Conservation (phyloP, 2,329 filamentous ascomycete genomes). For the Ceratocystiopsis minuta region DNA sequence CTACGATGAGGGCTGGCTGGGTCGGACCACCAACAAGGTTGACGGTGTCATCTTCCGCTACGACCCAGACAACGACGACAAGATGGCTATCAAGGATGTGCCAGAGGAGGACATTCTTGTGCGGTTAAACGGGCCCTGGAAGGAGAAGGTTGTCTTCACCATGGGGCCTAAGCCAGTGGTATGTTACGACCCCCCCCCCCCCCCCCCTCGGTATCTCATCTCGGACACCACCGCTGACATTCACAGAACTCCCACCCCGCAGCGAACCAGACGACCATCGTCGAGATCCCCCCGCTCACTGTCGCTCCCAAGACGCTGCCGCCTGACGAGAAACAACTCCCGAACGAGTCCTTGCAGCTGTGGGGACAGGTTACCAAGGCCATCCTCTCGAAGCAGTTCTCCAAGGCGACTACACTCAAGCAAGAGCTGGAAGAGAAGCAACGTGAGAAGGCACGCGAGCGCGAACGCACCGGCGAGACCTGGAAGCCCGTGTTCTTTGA, state of each 20-base stretch:
- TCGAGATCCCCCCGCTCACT: conserved; percentile 71
- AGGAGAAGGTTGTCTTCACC: conserved; percentile 46
- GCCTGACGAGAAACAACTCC: conserved; percentile 57
- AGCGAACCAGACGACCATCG: conserved; percentile 54
- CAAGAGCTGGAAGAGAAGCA: conserved; percentile 83
- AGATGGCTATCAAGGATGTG: conserved; percentile 66
- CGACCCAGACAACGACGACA: conserved; percentile 70
- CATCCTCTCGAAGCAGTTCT: conserved; percentile 67
- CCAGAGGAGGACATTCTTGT: conserved; percentile 69
- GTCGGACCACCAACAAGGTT: conserved; percentile 77
- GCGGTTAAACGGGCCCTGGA: conserved; percentile 74
- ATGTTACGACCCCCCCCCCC: conserved; percentile 17
- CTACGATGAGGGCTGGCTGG: conserved; percentile 85
- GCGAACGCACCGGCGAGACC: conserved; percentile 48
- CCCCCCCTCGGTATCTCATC: no score
- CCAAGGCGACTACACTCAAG: conserved; percentile 70
- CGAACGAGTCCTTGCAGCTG: conserved; percentile 76
- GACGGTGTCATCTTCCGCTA: conserved; percentile 84
- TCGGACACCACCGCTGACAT: background rate
- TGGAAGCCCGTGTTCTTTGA: conserved; percentile 86
- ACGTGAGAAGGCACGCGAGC: conserved; percentile 63
- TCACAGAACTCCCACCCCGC: conserved; percentile 25
- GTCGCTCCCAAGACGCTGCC: conserved; percentile 67
- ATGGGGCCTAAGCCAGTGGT: conserved; percentile 43
- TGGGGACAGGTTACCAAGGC: conserved; percentile 80